Evolutionary conservation across 768 basidiomycete species (phyloP).

Genomic region (Coprinopsis marcescibilis): DNA sequence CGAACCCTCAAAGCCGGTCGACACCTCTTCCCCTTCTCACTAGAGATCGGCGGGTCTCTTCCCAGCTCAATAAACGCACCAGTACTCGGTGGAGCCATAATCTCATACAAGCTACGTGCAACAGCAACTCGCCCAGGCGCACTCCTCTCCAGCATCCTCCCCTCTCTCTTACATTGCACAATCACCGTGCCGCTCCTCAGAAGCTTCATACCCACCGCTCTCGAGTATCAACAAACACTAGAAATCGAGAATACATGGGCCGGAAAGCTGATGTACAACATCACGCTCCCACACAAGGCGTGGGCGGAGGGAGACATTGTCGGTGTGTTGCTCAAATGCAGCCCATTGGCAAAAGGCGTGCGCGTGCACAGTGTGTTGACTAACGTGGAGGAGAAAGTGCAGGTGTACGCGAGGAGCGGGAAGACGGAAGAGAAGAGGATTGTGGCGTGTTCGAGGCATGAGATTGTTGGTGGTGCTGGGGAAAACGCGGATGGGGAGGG

Average conservation of each 20-base stretch:
- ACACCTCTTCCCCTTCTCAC: conserved; percentile 88
- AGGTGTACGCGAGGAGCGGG: conserved; percentile 48
- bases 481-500: conserved; percentile 34
- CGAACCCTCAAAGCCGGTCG: conserved; percentile 94
- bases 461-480: conserved; percentile 51
- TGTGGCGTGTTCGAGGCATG: conserved; percentile 61
- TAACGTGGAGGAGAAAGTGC: conserved; percentile 69
- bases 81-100: conserved; percentile 51
- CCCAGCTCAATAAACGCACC: conserved; percentile 69
- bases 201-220: conserved; percentile 70
- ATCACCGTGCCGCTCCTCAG: conserved; percentile 64
- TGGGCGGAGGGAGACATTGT: conserved; percentile 88
- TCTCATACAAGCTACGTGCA: conserved; percentile 89
- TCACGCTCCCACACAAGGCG: conserved; percentile 92
- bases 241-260: conserved; percentile 99
- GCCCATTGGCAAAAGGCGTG: conserved; percentile 81
- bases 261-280: conserved; percentile 91
- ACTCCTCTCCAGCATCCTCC: conserved; percentile 27
- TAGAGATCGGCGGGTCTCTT: conserved; percentile 78
- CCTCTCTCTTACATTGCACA: conserved; percentile 49
- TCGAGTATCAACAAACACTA: conserved; percentile 94
- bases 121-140: conserved; percentile 67
- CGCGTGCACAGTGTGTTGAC: conserved; percentile 61
- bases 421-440: conserved; percentile 56
- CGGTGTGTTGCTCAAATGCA: conserved; percentile 79